Conservation (phyloP, 495 filamentous ascomycete species). For the Penicillium egyptiacum region DNA sequence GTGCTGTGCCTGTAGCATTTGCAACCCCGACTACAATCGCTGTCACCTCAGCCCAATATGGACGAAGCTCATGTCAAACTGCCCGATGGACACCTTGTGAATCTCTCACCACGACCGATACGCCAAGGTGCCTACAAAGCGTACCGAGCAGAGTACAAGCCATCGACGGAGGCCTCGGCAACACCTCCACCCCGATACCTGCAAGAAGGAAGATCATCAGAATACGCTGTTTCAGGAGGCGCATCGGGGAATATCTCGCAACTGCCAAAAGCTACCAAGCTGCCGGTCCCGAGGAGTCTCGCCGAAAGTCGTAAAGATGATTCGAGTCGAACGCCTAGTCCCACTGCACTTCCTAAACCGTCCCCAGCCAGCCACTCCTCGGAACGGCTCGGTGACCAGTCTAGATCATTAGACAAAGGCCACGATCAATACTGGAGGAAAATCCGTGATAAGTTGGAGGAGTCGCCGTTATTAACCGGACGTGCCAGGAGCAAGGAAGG, state of each 20-base stretch:
- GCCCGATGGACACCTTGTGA: slow-evolving; percentile 38
- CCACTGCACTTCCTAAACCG: slow-evolving; percentile 26
- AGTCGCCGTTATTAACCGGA: slow-evolving; percentile 24
- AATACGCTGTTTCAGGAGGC: slow-evolving; percentile 9
- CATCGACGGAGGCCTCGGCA: slow-evolving; percentile 14
- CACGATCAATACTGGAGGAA: slow-evolving; percentile 37
- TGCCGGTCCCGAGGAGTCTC: slow-evolving; percentile 32
- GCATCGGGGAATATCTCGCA: slow-evolving; percentile 16
- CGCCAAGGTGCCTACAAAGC: slow-evolving; percentile 22
- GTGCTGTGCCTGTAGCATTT: slow-evolving; percentile 24
- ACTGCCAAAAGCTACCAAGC: slow-evolving; percentile 33
- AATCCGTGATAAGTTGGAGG: slow-evolving; percentile 32
- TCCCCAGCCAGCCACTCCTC: slow-evolving; percentile 15
- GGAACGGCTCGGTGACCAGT: slow-evolving; percentile 17
- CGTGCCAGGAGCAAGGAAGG: slow-evolving; percentile 24
- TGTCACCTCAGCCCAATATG: slow-evolving; percentile 16
- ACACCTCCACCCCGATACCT: slow-evolving; percentile 8
- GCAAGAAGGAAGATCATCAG: slow-evolving; percentile 7
- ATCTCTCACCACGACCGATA: slow-evolving; percentile 33
- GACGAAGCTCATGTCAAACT: slow-evolving; percentile 31
- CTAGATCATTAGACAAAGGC: slow-evolving; percentile 24
- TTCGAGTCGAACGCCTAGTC: slow-evolving; percentile 23
- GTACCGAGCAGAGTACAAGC: slow-evolving; percentile 24
- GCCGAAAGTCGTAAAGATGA: slow-evolving; percentile 22
- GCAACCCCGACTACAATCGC: slow-evolving; percentile 2